A percentile compares a stretch with the other conserved stretches of the same genome.
phyloP scores from a whole-genome alignment of 2,329 filamentous ascomycete genomes.

The Bipolaris sorokiniana region DNA sequence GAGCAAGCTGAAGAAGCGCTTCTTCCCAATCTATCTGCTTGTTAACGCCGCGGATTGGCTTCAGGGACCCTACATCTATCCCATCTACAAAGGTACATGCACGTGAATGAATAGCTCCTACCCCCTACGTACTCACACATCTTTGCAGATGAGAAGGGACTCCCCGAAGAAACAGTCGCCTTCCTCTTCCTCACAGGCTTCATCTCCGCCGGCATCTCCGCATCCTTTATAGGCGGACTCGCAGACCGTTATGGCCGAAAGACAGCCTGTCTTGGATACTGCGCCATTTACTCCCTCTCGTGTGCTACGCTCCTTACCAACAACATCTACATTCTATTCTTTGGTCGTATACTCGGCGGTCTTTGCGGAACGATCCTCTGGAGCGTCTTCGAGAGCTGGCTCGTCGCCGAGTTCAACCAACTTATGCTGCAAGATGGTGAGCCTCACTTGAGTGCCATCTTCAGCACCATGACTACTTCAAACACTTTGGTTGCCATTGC shows the following conservation, averaged over 20 bases:
- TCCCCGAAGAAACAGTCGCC: slow-evolving; percentile 55
- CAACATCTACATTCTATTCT: slow-evolving; percentile 55
- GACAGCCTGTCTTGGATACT: slow-evolving; percentile 62
- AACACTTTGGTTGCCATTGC: slow-evolving; percentile 58
- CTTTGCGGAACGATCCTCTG: slow-evolving; percentile 64
- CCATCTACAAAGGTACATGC: slow-evolving; percentile 55
- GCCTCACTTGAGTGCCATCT: slow-evolving; percentile 58
- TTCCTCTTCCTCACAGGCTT: slow-evolving; percentile 52
- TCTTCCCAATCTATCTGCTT: slow-evolving; percentile 54
- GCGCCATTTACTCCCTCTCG: slow-evolving; percentile 59
- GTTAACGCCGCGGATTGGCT: slow-evolving; percentile 57
- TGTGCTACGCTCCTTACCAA: slow-evolving; percentile 60
- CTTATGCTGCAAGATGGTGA: slow-evolving; percentile 53
- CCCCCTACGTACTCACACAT: slow-evolving; percentile 8
- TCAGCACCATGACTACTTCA: slow-evolving; percentile 60
- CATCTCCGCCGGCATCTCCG: slow-evolving; percentile 57
- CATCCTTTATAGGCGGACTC: slow-evolving; percentile 56
- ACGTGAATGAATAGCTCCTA: background rate
- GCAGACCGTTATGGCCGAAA: slow-evolving; percentile 60
- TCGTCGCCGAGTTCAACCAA: slow-evolving; percentile 63
- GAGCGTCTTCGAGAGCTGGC: slow-evolving; percentile 67
- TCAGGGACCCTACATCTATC: slow-evolving; percentile 59
- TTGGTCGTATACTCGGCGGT: slow-evolving; percentile 62
- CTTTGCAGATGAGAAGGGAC: slow-evolving; percentile 51
- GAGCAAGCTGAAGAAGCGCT: slow-evolving; percentile 49